Conservation (phyloP, 345 rosid genomes). For the Erysimum cheiranthoides region DNA sequence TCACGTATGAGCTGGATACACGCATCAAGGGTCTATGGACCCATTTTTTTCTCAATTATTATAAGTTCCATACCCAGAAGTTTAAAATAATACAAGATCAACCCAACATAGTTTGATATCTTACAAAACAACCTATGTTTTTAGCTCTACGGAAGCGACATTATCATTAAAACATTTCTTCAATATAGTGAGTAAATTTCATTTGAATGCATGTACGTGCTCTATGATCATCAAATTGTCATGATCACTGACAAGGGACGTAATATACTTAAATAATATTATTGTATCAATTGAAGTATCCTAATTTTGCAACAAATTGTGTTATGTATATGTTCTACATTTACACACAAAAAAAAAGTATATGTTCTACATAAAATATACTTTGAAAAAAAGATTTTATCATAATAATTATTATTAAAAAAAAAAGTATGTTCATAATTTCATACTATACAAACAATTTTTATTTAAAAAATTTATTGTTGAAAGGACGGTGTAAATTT, state of each 20-base stretch:
- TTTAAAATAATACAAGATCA: constrained; percentile 3
- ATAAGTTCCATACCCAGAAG: constrained; percentile 28
- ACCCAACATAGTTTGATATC: constrained; percentile 24
- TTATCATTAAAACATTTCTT: not conserved
- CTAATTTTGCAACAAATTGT: too few species aligned
- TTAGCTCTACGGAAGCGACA: constrained; percentile 2
- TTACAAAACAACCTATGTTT: constrained; percentile 31
- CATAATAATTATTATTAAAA: too few species aligned
- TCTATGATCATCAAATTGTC: not conserved
- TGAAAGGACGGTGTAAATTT: too few species aligned
- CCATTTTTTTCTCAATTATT: constrained; percentile 47
- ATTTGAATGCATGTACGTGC: not conserved
- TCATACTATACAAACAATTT: too few species aligned
- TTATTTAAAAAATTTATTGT: too few species aligned
- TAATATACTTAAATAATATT: too few species aligned
- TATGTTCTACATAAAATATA: too few species aligned
- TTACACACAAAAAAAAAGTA: too few species aligned
- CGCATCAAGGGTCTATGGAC: constrained; percentile 60
- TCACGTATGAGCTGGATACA: constrained; percentile 80
- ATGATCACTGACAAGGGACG: not conserved
- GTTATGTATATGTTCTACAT: too few species aligned
- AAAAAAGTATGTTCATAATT: too few species aligned
- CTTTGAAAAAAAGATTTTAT: too few species aligned
- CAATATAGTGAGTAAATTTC: not conserved
- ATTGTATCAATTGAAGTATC: too few species aligned